phyloP scores from a whole-genome alignment of 108 stramenopile genomes.

The Nitzschia inconspicua region DNA sequence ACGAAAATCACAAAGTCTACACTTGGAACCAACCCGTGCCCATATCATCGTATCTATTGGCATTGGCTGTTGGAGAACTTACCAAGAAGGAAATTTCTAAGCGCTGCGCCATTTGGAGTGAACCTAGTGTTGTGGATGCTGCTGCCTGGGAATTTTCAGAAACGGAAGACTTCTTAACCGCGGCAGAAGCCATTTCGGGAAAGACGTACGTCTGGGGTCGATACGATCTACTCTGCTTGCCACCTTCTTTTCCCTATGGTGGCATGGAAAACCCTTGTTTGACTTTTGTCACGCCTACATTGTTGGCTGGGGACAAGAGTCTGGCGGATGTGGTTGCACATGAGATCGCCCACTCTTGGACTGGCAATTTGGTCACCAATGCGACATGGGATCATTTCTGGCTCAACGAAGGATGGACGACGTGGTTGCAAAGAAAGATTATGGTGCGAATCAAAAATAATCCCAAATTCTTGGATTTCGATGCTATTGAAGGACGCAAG shows the following conservation, averaged over 20 bases:
- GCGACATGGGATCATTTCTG: slow-evolving; percentile 91
- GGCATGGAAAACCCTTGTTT: slow-evolving; percentile 98
- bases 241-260: slow-evolving; percentile 97
- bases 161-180: slow-evolving; percentile 88
- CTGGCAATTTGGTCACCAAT: slow-evolving; percentile 97
- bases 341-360: slow-evolving; percentile 90
- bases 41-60: slow-evolving; percentile 91
- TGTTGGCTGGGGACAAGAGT: slow-evolving; percentile 80
- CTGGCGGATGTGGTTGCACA: slow-evolving; percentile 97
- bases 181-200: slow-evolving; percentile 79
- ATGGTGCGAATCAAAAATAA: slow-evolving; percentile 76
- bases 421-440: slow-evolving; percentile 96
- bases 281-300: slow-evolving; percentile 97
- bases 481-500: slow-evolving; percentile 78
- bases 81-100: slow-evolving; percentile 65
- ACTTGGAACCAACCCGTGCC: slow-evolving; percentile 88
- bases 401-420: slow-evolving; percentile 99
- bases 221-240: slow-evolving; percentile 95
- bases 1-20: slow-evolving; percentile 29
- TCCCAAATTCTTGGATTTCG: slow-evolving; percentile 77
- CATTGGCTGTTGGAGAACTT: slow-evolving; percentile 91
- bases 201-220: slow-evolving; percentile 88
- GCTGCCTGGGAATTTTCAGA: slow-evolving; percentile 94
- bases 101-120: slow-evolving; percentile 89
- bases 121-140: slow-evolving; percentile 85